Conservation (phyloP, 495 filamentous ascomycete species). For the Coniosporium apollinis region DNA sequence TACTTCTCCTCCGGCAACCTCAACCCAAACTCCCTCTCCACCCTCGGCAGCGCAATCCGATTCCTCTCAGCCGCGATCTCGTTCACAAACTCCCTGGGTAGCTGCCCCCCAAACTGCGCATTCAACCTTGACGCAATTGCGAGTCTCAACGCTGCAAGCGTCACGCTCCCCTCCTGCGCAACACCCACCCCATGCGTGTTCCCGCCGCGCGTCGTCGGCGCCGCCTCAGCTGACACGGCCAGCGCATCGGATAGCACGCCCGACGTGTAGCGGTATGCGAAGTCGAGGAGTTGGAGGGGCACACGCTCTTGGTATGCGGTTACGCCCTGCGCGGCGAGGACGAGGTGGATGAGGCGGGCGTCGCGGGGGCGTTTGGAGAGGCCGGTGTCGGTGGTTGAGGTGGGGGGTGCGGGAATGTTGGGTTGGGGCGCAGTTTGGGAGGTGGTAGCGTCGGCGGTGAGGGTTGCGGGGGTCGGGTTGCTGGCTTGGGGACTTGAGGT, state of each 20-base stretch:
- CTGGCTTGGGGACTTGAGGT: too few relatives aligned
- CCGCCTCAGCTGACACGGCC: constrained; percentile 41
- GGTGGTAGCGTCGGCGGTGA: constrained; percentile 1
- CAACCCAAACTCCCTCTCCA: constrained; percentile 59
- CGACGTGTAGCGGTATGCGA: constrained; percentile 73
- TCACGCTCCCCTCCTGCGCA: constrained; percentile 27
- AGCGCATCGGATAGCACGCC: constrained; percentile 50
- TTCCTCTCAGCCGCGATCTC: constrained; percentile 76
- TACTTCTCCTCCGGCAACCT: constrained; percentile 82
- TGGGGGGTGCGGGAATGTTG: constrained; percentile 26
- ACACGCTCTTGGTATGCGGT: constrained; percentile 86
- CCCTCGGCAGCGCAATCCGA: constrained; percentile 57
- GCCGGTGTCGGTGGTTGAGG: constrained; percentile 42
- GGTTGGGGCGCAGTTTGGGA: constrained; percentile 15
- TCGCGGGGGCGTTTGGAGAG: constrained; percentile 65
- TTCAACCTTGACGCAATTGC: constrained; percentile 46
- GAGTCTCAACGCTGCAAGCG: constrained; percentile 40
- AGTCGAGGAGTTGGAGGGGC: constrained; percentile 85
- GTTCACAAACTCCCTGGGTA: constrained; percentile 74
- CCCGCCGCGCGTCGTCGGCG: constrained; percentile 6
- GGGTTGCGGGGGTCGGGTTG: constrained; percentile 1
- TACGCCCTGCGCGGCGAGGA: constrained; percentile 75
- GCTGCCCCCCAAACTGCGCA: constrained; percentile 38
- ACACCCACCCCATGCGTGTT: constrained; percentile 13
- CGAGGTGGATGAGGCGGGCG: constrained; percentile 76